Conservation (phyloP, 1,284 basidiomycete species). For the Coriolopsis trogii region DNA sequence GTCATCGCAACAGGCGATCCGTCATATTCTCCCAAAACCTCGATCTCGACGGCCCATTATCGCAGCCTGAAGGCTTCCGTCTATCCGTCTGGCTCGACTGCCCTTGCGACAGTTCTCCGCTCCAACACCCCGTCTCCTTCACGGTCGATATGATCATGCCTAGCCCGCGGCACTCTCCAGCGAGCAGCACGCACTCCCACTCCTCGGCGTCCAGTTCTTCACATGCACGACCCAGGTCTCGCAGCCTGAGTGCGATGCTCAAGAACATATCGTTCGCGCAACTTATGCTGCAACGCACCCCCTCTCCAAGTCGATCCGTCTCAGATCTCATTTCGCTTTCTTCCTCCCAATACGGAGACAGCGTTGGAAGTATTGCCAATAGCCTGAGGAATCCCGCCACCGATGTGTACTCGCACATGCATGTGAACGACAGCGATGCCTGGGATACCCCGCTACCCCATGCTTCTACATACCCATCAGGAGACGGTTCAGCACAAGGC, state of each 20-base stretch:
- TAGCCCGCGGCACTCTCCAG: background rate
- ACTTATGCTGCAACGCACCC: slow-evolving; percentile 1
- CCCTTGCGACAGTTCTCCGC: background rate
- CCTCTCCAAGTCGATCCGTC: background rate
- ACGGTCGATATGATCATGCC: slow-evolving; percentile 1
- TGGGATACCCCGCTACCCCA: too few relatives aligned
- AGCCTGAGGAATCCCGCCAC: too few relatives aligned
- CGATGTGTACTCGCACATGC: too few relatives aligned
- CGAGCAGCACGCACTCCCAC: background rate
- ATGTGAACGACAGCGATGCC: too few relatives aligned
- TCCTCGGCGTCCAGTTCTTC: too few relatives aligned
- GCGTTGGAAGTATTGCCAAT: too few relatives aligned
- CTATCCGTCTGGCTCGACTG: background rate
- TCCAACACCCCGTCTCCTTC: slow-evolving; percentile 1
- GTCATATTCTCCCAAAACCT: slow-evolving; percentile 3
- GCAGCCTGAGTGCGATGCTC: too few relatives aligned
- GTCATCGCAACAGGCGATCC: background rate
- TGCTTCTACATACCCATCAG: too few relatives aligned
- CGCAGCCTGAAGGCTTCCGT: slow-evolving; percentile 1
- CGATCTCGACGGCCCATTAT: background rate
- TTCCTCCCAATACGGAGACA: too few relatives aligned
- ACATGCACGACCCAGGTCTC: too few relatives aligned
- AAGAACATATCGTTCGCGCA: background rate
- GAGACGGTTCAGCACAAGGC: too few relatives aligned
- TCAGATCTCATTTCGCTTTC: too few relatives aligned